phyloP scores from a whole-genome alignment of 1,139 yeast genomes.

The Blastobotrys buckinghamii region DNA sequence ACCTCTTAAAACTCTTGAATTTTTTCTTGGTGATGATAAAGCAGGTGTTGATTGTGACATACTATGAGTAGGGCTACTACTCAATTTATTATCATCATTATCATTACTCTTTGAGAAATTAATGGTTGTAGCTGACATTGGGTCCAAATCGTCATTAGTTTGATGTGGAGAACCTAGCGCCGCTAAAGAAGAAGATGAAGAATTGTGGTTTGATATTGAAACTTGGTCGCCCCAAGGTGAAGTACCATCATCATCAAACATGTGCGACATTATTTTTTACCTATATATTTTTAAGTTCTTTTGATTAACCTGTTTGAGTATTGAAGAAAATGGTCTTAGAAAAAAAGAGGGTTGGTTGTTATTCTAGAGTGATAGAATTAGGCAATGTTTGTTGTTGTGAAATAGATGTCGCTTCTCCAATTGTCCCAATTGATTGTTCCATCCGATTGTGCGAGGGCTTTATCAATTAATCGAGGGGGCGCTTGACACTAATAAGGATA shows the following conservation, averaged over 20 bases:
- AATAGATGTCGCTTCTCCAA: neutral
- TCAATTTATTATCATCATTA: constrained; percentile 3
- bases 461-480: too few relatives aligned
- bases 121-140: constrained; percentile 4
- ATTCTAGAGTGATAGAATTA: too few relatives aligned
- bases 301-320: too few relatives aligned
- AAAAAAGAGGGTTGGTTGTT: too few relatives aligned
- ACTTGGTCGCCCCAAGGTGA: constrained; percentile 29
- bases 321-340: too few relatives aligned
- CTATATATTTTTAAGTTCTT: neutral
- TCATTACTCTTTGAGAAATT: constrained; percentile 7
- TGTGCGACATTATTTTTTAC: constrained; percentile 9
- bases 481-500: too few relatives aligned
- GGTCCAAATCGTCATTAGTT: neutral
- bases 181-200: constrained; percentile 20
- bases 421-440: neutral
- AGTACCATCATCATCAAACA: constrained; percentile 11
- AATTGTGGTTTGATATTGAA: constrained; percentile 21
- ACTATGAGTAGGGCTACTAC: neutral
- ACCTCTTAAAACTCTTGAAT: constrained; percentile 11
- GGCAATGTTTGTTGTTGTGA: neutral
- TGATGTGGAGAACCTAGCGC: constrained; percentile 8
- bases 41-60: constrained; percentile 10
- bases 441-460: too few relatives aligned
- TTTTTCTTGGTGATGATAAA: constrained; percentile 8